These are phyloP conservation scores for Backusella tuberculispora DNA, from an alignment of 192 early-diverging fungal species.

Conservation along the genomic window DNA sequence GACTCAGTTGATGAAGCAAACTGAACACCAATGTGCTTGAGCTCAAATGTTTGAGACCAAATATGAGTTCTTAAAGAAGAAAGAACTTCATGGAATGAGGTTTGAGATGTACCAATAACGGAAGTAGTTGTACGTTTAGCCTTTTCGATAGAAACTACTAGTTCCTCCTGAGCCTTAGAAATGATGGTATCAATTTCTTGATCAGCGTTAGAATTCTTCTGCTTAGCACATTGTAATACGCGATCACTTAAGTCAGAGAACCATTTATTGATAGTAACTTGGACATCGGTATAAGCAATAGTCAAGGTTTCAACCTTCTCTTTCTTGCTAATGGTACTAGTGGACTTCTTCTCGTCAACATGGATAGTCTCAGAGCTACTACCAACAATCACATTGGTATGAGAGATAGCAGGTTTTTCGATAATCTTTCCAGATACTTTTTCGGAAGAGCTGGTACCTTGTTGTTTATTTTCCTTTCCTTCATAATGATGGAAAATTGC, in stretches of 20 bases:
- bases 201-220: neutral
- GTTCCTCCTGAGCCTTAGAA: neutral
- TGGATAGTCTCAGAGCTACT: neutral
- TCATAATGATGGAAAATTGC: constrained; percentile 16
- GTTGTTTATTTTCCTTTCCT: neutral
- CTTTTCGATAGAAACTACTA: neutral
- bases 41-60: neutral
- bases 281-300: neutral
- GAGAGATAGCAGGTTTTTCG: neutral
- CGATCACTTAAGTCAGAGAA: neutral
- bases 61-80: neutral
- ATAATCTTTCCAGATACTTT: neutral
- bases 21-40: constrained; percentile 2
- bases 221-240: neutral
- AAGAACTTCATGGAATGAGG: neutral
- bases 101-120: neutral
- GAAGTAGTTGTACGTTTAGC: neutral
- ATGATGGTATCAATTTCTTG: constrained; percentile 5
- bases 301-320: neutral
- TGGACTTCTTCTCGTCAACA: neutral
- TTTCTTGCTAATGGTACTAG: neutral
- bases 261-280: constrained; percentile 5
- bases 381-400: neutral
- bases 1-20: neutral
- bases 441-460: neutral